These are phyloP conservation scores for Populus hybrid DNA, from an alignment of 441 rosid species.

Conservation along the genomic window DNA sequence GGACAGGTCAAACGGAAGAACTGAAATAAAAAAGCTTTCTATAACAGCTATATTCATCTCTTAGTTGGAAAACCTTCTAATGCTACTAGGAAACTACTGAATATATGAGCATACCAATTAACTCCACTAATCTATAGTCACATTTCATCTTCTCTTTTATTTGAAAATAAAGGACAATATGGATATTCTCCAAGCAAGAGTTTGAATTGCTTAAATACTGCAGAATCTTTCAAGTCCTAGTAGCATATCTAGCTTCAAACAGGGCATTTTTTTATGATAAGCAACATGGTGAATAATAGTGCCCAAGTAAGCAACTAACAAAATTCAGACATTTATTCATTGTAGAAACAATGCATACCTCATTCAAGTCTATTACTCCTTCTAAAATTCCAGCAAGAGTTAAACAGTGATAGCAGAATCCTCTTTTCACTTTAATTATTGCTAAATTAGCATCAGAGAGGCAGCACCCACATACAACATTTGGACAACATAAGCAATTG, in stretches of 20 bases:
- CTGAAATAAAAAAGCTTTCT: not conserved
- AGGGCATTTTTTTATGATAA: not conserved
- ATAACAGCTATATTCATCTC: not conserved
- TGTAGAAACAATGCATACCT: constrained; percentile 24
- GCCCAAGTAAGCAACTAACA: not conserved
- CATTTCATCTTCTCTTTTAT: not conserved
- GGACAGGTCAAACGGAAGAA: not conserved
- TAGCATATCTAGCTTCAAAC: not conserved
- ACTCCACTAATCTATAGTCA: not conserved
- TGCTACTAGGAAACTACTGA: not conserved
- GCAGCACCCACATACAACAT: constrained; percentile 38
- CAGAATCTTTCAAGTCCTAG: not conserved
- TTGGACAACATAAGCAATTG: constrained; percentile 41
- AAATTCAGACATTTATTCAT: not conserved
- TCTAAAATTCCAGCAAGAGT: constrained; percentile 26
- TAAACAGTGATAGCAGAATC: constrained; percentile 40
- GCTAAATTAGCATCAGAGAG: constrained; percentile 23
- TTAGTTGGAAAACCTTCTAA: not conserved
- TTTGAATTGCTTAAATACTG: not conserved
- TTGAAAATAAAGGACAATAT: no score
- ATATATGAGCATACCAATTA: not conserved
- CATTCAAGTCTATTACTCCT: constrained; percentile 24
- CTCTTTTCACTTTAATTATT: constrained; percentile 21
- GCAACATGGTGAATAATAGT: not conserved
- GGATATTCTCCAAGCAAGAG: no score